These are phyloP conservation scores for Blastomyces gilchristii DNA, from an alignment of 2,329 filamentous ascomycete genomes.

Conservation along the genomic window DNA sequence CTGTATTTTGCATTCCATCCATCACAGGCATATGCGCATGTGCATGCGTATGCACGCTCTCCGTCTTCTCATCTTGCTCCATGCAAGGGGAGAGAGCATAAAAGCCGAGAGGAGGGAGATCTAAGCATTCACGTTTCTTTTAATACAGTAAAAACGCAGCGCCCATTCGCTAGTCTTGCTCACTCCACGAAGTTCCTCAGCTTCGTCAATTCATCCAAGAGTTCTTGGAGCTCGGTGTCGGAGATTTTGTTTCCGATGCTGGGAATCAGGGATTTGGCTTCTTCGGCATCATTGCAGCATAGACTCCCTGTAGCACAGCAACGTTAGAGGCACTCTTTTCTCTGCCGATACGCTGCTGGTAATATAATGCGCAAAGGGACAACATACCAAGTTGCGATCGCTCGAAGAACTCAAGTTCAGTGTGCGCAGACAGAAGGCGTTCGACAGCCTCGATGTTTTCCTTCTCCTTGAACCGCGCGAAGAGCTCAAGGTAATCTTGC, in stretches of 20 bases:
- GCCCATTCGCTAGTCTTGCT: not conserved
- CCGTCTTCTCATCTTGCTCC: not conserved
- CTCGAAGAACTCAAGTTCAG: constrained; percentile 80
- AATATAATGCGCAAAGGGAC: constrained; percentile 8
- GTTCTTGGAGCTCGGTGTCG: constrained; percentile 76
- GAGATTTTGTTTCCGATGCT: constrained; percentile 79
- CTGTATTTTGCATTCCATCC: not conserved
- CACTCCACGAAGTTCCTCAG: constrained; percentile 45
- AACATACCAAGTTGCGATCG: constrained; percentile 71
- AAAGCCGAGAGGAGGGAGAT: not conserved
- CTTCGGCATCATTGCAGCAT: constrained; percentile 84
- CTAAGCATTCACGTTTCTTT: not conserved
- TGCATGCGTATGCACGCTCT: not conserved
- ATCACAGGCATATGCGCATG: not conserved
- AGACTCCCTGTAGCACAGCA: constrained; percentile 56
- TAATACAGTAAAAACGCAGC: not conserved
- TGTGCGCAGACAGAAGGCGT: constrained; percentile 65
- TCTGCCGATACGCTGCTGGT: not conserved
- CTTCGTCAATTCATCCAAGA: constrained; percentile 86
- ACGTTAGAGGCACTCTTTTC: not conserved
- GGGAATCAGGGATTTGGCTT: constrained; percentile 92
- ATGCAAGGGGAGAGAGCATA: not conserved
- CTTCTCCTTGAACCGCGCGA: constrained; percentile 90
- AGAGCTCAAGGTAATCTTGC: constrained; percentile 83
- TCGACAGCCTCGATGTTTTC: constrained; percentile 94